A percentile compares a stretch with the other conserved stretches of the same genome.
Conservation (phyloP, 257 asterid genomes). For the Capsicum chinense region DNA sequence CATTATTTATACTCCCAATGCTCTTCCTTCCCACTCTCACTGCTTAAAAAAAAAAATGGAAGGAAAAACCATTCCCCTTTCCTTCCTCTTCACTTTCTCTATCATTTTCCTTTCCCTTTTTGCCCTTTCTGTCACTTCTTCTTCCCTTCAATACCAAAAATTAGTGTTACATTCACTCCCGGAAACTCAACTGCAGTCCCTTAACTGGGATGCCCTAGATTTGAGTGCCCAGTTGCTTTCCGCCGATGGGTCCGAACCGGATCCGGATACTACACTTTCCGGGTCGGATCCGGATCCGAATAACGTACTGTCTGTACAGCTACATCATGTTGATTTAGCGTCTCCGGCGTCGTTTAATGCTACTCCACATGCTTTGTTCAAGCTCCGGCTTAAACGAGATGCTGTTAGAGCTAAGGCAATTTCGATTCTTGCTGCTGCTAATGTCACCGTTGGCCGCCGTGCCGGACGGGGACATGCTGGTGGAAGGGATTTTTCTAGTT, state of each 20-base stretch:
- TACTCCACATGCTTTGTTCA: constrained; percentile 67
- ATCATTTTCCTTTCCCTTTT: constrained; percentile 18
- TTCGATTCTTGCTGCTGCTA: constrained; percentile 38
- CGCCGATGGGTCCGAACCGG: constrained; percentile 8
- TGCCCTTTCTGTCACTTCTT: constrained; percentile 35
- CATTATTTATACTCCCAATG: constrained; percentile 26
- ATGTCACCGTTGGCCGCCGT: constrained; percentile 25
- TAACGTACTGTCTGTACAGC: constrained; percentile 42
- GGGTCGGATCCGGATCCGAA: constrained; percentile 30
- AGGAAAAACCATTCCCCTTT: constrained; percentile 7
- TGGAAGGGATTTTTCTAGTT: constrained; percentile 62
- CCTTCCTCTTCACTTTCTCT: constrained; percentile 7
- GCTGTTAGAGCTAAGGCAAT: constrained; percentile 54
- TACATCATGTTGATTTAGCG: constrained; percentile 72
- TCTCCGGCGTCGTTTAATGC: constrained; percentile 43
- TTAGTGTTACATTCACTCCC: constrained; percentile 61
- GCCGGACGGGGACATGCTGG: neutral
- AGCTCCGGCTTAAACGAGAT: constrained; percentile 71
- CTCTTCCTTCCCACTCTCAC: neutral
- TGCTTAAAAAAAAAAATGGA: neutral
- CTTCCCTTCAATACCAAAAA: constrained; percentile 47
- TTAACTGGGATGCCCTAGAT: constrained; percentile 44
- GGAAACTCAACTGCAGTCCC: constrained; percentile 52
- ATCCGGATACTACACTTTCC: constrained; percentile 39
- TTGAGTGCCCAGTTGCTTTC: neutral